Evolutionary conservation across 164 flowering plant species (phyloP).

Genomic region (Tetrastigma voinierianum): DNA sequence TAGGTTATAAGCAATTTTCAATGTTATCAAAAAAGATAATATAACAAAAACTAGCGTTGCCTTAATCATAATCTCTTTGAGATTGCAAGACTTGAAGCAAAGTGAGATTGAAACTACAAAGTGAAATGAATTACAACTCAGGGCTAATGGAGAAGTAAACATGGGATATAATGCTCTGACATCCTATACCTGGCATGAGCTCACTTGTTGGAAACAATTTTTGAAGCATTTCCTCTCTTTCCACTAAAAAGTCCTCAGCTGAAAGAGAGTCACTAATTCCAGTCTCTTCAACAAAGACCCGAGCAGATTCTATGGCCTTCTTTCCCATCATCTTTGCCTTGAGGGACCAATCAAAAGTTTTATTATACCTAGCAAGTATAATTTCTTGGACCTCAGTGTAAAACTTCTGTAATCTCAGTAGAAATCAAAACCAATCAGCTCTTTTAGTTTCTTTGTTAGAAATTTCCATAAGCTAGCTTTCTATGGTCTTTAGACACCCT

Average conservation of each 20-base stretch:
- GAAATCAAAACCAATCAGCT: conserved; percentile 6
- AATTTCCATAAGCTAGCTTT: background rate
- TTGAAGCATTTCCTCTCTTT: conserved; percentile 79
- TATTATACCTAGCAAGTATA: conserved; percentile 72
- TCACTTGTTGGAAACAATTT: conserved; percentile 72
- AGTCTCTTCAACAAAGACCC: conserved; percentile 77
- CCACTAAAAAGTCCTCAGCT: conserved; percentile 75
- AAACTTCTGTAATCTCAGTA: conserved; percentile 89
- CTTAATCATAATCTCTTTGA: background rate
- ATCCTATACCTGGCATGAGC: conserved; percentile 78
- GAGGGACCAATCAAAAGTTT: conserved; percentile 87
- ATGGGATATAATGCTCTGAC: no score
- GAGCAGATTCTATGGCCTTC: conserved; percentile 90
- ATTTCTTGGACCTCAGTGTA: conserved; percentile 87
- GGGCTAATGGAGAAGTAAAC: no score
- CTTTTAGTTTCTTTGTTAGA: background rate
- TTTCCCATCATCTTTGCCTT: conserved; percentile 97
- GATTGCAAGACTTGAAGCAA: no score
- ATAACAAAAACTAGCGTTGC: background rate
- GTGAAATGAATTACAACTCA: background rate
- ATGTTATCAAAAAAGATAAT: background rate
- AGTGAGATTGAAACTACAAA: no score
- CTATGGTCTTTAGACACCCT: background rate
- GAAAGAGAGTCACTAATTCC: conserved; percentile 77
- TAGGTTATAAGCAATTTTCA: background rate